These are phyloP conservation scores for Cordia subcordata DNA, from an alignment of 257 asterid genomes.

Conservation along the genomic window DNA sequence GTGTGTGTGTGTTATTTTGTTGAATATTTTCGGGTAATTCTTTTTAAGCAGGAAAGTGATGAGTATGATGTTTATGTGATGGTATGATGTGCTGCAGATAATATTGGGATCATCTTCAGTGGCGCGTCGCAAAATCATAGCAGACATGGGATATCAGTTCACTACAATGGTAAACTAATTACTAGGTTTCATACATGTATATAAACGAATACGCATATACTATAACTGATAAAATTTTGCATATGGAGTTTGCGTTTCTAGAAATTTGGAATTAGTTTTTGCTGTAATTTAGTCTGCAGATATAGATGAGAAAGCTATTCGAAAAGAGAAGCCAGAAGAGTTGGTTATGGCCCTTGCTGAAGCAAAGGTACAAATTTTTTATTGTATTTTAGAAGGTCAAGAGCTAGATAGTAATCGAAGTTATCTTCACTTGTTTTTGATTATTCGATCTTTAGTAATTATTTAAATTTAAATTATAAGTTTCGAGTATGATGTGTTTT, in stretches of 20 bases:
- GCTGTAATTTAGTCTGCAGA: constrained; percentile 63
- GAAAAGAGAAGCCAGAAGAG: constrained; percentile 85
- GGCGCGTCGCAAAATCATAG: constrained; percentile 62
- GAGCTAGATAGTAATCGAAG: not conserved
- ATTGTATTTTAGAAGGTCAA: not conserved
- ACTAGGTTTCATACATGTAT: not conserved
- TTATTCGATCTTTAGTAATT: too few relatives aligned
- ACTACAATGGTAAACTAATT: constrained; percentile 75
- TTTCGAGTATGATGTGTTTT: too few relatives aligned
- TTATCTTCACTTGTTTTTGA: not conserved
- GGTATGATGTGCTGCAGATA: constrained; percentile 35
- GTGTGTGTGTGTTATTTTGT: too few relatives aligned
- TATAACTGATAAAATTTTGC: too few relatives aligned
- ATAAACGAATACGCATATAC: too few relatives aligned
- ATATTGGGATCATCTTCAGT: constrained; percentile 86
- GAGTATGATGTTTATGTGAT: not conserved
- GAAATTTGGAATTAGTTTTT: not conserved
- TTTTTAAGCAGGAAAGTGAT: too few relatives aligned
- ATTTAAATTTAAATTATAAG: too few relatives aligned
- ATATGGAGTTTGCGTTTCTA: too few relatives aligned
- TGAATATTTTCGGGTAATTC: too few relatives aligned
- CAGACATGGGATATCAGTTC: constrained; percentile 75
- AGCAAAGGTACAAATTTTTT: constrained; percentile 60
- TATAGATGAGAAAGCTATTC: constrained; percentile 86
- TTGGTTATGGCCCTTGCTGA: constrained; percentile 88